These are phyloP conservation scores for Fennellomyces sp. DNA, from an alignment of 371 early-diverging fungal species.

Conservation along the genomic window DNA sequence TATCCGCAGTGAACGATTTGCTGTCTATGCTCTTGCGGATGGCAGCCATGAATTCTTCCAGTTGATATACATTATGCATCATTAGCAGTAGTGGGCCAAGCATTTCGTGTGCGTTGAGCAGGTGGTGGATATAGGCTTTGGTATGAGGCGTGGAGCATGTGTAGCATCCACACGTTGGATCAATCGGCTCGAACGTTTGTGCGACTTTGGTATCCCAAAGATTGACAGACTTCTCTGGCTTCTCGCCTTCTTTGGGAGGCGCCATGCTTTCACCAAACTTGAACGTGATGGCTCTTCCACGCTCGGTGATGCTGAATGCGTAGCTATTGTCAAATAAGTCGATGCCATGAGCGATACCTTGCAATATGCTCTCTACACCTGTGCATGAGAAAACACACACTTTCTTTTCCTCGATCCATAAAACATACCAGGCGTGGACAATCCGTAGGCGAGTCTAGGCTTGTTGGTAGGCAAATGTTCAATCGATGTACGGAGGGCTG, in stretches of 20 bases:
- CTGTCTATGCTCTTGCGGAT: slow-evolving; percentile 62
- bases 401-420: no score
- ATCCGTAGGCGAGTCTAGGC: slow-evolving; percentile 51
- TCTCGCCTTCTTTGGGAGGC: neutral
- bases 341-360: slow-evolving; percentile 63
- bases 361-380: slow-evolving; percentile 60
- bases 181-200: slow-evolving; percentile 64
- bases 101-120: slow-evolving; percentile 80
- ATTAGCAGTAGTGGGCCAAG: slow-evolving; percentile 75
- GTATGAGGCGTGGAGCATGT: slow-evolving; percentile 70
- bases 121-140: slow-evolving; percentile 78
- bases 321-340: slow-evolving; percentile 76
- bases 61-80: slow-evolving; percentile 75
- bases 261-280: slow-evolving; percentile 31
- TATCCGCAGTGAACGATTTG: slow-evolving; percentile 53
- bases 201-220: slow-evolving; percentile 55
- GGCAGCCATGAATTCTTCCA: slow-evolving; percentile 62
- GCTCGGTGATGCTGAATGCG: slow-evolving; percentile 46
- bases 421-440: slow-evolving; percentile 40
- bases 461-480: slow-evolving; percentile 44
- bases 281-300: slow-evolving; percentile 45
- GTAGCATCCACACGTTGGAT: slow-evolving; percentile 64
- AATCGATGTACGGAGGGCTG: slow-evolving; percentile 33
- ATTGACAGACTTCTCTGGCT: slow-evolving; percentile 44
- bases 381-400: no score